Evolutionary conservation across 495 filamentous ascomycete species (phyloP).

Genomic region (Tuber brumale): DNA sequence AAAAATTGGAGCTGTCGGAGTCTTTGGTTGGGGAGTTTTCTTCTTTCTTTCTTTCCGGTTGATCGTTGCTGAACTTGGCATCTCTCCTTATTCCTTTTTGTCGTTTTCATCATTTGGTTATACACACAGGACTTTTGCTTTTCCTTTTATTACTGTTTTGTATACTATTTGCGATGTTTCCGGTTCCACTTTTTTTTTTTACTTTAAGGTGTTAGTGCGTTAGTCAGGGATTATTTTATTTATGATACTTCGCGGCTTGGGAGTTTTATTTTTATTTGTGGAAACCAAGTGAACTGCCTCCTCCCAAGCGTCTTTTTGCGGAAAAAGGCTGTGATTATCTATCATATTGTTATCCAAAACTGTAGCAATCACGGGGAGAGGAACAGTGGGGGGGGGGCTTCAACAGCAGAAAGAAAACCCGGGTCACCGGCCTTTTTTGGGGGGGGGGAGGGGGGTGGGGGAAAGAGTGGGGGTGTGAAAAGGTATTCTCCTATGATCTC

Average conservation of each 20-base stretch:
- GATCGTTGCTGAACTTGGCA: neutral
- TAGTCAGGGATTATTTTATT: neutral
- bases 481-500: neutral
- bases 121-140: neutral
- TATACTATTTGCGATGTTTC: neutral
- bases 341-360: neutral
- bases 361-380: neutral
- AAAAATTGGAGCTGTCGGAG: constrained; percentile 1
- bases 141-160: neutral
- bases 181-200: neutral
- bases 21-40: constrained; percentile 2
- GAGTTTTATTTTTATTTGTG: neutral
- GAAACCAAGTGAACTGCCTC: neutral
- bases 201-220: neutral
- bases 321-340: neutral
- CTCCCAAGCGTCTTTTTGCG: neutral
- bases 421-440: neutral
- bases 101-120: neutral
- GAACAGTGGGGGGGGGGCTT: neutral
- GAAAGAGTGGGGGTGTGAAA: neutral
- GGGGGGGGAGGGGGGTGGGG: neutral
- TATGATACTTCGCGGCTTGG: neutral
- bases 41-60: neutral
- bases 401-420: neutral
- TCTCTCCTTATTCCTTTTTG: neutral